A percentile compares a stretch with the other conserved stretches of the same genome.
phyloP scores from a whole-genome alignment of 2,329 filamentous ascomycete genomes.

The Pleoardoris graminearum region DNA sequence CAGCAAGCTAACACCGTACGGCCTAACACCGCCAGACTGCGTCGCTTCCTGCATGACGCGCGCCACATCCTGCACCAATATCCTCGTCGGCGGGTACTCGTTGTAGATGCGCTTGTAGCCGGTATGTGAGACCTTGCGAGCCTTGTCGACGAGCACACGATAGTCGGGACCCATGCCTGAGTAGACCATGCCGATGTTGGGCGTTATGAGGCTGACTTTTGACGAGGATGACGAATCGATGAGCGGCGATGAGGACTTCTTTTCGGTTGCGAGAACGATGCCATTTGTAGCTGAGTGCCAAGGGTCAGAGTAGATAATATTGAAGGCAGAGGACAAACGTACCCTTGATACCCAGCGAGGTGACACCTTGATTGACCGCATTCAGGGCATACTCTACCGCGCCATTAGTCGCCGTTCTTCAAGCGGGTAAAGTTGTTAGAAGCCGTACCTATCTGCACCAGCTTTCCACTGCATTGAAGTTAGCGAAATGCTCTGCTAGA shows the following conservation, averaged over 20 bases:
- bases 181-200: slow-evolving; percentile 99
- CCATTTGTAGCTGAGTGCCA: slow-evolving; percentile 83
- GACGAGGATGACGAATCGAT: slow-evolving; percentile 93
- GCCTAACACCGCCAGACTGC: slow-evolving; percentile 94
- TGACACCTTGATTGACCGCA: slow-evolving; percentile 98
- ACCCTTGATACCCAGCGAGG: slow-evolving; percentile 98
- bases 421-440: neutral
- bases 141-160: slow-evolving; percentile 94
- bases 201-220: slow-evolving; percentile 97
- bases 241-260: slow-evolving; percentile 97
- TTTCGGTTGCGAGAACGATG: slow-evolving; percentile 97
- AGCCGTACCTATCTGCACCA: slow-evolving; percentile 89
- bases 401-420: slow-evolving; percentile 24
- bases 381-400: slow-evolving; percentile 93
- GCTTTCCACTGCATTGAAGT: slow-evolving; percentile 76
- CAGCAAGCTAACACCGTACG: slow-evolving; percentile 93
- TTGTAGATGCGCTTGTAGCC: slow-evolving; percentile 99
- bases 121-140: slow-evolving; percentile 96
- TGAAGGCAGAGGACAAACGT: slow-evolving; percentile 21
- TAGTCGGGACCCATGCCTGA: slow-evolving; percentile 99
- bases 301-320: slow-evolving; percentile 8
- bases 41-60: slow-evolving; percentile 99
- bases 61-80: slow-evolving; percentile 97
- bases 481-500: slow-evolving; percentile 47
- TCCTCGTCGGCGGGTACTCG: slow-evolving; percentile 98